phyloP scores from a whole-genome alignment of 495 filamentous ascomycete species.

The Penicillium crystallinum region DNA sequence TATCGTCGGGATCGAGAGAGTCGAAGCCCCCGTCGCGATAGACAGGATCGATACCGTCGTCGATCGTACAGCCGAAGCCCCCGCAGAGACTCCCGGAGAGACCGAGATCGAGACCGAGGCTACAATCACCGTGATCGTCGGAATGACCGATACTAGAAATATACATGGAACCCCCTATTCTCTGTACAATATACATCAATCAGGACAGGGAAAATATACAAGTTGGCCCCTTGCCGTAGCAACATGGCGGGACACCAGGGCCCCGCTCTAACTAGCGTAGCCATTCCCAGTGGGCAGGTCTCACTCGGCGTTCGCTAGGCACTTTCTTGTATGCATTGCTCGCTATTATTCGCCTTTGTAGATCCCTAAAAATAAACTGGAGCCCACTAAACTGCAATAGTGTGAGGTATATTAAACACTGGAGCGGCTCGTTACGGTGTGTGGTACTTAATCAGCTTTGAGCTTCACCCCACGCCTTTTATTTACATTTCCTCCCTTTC shows the following conservation, averaged over 20 bases:
- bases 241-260: background rate
- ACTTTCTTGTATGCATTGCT: background rate
- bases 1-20: slow-evolving; percentile 36
- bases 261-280: background rate
- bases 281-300: slow-evolving; percentile 3
- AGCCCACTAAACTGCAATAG: slow-evolving; percentile 9
- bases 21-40: slow-evolving; percentile 43
- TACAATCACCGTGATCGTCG: slow-evolving; percentile 21
- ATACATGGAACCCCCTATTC: background rate
- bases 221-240: background rate
- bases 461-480: slow-evolving; percentile 24
- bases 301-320: slow-evolving; percentile 4
- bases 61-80: slow-evolving; percentile 53
- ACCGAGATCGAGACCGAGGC: slow-evolving; percentile 25
- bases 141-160: slow-evolving; percentile 7
- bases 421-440: background rate
- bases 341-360: slow-evolving; percentile 4
- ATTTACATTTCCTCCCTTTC: slow-evolving; percentile 16
- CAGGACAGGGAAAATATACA: background rate
- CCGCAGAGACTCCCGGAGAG: slow-evolving; percentile 22
- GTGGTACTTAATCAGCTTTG: slow-evolving; percentile 11
- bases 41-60: slow-evolving; percentile 19
- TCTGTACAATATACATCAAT: background rate
- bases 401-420: slow-evolving; percentile 1
- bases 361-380: slow-evolving; percentile 24